Base-by-base conservation (phyloP, 345 rosid species). In the Gossypium stocksii region DNA sequence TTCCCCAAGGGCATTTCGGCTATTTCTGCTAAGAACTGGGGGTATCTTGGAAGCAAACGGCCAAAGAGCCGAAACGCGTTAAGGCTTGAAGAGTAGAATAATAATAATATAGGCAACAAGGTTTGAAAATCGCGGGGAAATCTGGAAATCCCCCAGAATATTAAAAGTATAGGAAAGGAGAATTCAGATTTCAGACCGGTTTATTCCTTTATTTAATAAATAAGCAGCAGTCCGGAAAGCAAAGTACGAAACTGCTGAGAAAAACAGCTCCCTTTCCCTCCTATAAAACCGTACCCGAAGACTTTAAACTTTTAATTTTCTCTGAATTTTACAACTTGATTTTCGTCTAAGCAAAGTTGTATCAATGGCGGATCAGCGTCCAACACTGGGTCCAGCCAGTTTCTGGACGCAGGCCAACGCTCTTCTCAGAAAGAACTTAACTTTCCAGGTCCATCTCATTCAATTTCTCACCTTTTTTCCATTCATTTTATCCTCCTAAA, bases 331-430 rank as follows among this genome's bases (percentile, higher is more conserved):
- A 4, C 7, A 59, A 27, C 29, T 57, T 20, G 1, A 57, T 57
- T 20, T 22, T 57, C 11, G 27, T 13, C 15, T 11, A 57, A 57
- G 27, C 29, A 22, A 57, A 57, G 7, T 57, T 12, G 72, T 75
- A 57, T 51, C 76, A 73, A 90, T 90, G 92, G 88, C 71, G 72
- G 80, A 83, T 75, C 45, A 27, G 29, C 72, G 20, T 17, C 62
- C 77, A 70, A 44, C 80, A n/a, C 72, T 34, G 38, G 83, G 76
- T 76, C 84, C 83, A 56, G 74, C 89, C 63, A 85, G 89, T 77
- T 91, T 86, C 87, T 74, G 88, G 82, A 81, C 90, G 49, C 95
- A 83, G 77, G 91, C 93, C 74, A 87, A 89, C 78, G 97, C 97
- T 74, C 77, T 94, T 71, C 86, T 92, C 70, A 77, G 94, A 17